These are phyloP conservation scores for Diplodia seriata DNA, from an alignment of 2,329 filamentous ascomycete species.

Conservation along the genomic window DNA sequence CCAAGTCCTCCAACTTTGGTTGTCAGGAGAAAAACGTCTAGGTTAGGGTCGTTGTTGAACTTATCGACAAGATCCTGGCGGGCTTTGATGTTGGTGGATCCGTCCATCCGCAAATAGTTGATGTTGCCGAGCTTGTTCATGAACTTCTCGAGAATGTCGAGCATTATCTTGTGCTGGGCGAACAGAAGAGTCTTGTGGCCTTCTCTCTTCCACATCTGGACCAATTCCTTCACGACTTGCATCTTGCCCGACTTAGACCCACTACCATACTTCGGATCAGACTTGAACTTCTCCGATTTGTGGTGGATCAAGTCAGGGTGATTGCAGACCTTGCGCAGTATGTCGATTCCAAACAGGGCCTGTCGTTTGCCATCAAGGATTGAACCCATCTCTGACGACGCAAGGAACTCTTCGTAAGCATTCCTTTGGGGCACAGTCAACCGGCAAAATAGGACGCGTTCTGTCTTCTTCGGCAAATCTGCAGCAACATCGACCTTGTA, in stretches of 20 bases:
- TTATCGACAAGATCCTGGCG: conserved; percentile 90
- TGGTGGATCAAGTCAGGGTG: conserved; percentile 88
- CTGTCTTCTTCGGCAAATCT: conserved; percentile 92
- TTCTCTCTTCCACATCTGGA: conserved; percentile 88
- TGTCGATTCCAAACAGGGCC: conserved; percentile 87
- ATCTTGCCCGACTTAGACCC: conserved; percentile 88
- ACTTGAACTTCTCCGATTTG: conserved; percentile 20
- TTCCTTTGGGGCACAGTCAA: conserved; percentile 79
- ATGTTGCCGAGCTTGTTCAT: conserved; percentile 71
- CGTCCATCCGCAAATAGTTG: conserved; percentile 90
- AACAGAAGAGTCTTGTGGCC: conserved; percentile 95
- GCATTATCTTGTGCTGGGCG: conserved; percentile 91
- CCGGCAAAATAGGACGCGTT: conserved; percentile 96
- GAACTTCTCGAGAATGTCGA: conserved; percentile 89
- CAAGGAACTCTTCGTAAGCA: conserved; percentile 81
- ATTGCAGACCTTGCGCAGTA: conserved; percentile 95
- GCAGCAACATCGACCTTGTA: conserved; percentile 93
- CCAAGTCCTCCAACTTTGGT: conserved; percentile 95
- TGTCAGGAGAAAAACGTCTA: conserved; percentile 91
- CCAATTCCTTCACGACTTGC: conserved; percentile 86
- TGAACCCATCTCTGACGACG: conserved; percentile 82
- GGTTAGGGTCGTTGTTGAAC: conserved; percentile 81
- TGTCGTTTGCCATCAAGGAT: conserved; percentile 79
- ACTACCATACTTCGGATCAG: conserved; percentile 69
- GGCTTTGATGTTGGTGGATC: conserved; percentile 83